A percentile compares a stretch with the other conserved stretches of the same genome.
Evolutionary conservation across 164 flowering plant genomes (phyloP).

Genomic region (Liriodendron chinense): DNA sequence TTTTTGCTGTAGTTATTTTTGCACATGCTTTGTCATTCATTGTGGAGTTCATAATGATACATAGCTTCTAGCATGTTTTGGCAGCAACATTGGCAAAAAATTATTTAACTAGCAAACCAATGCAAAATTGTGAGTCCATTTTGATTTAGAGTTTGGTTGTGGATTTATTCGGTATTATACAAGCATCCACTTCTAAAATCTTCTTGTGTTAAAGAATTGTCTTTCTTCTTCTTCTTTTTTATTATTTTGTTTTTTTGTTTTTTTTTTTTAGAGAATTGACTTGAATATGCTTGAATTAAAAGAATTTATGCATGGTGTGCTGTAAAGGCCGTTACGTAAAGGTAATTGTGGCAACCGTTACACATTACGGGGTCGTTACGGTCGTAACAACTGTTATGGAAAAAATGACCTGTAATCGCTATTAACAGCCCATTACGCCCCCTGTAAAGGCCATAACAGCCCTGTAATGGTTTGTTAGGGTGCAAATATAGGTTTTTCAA

Average conservation of each 20-base stretch:
- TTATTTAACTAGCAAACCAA: not conserved
- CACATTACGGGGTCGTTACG: no score
- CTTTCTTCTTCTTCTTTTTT: no score
- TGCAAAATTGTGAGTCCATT: not conserved
- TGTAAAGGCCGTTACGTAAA: no score
- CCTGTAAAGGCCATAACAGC: no score
- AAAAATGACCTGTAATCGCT: no score
- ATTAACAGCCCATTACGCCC: no score
- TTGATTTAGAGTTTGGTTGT: constrained; percentile 1
- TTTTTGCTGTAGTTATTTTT: not conserved
- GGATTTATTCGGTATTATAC: not conserved
- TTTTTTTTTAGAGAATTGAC: not conserved
- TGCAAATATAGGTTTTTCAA: no score
- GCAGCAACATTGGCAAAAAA: not conserved
- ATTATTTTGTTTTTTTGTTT: no score
- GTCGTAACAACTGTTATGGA: no score
- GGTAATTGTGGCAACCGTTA: no score
- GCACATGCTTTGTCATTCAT: not conserved
- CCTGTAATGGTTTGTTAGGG: no score
- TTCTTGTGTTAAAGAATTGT: not conserved
- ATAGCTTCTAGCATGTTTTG: not conserved
- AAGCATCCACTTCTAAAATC: not conserved
- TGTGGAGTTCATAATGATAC: not conserved
- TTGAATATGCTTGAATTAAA: not conserved
- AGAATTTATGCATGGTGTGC: not conserved